Evolutionary conservation across 2,329 filamentous ascomycete species (phyloP), one percentile per base, ranked within the genome.

Genomic region (Aurifilum marmelostoma): DNA sequence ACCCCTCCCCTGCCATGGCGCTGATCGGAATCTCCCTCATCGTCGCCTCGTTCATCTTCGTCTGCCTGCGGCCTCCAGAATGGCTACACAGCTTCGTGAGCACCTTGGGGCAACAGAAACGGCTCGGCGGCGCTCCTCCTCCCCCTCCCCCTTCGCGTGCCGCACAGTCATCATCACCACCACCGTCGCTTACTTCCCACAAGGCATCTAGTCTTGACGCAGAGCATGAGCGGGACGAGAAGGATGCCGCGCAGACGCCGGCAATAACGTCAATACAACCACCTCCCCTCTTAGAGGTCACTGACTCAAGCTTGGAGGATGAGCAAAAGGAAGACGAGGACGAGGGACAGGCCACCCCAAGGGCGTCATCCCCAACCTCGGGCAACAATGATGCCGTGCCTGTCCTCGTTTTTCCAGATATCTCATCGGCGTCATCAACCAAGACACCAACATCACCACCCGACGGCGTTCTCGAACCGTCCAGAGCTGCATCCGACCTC

Each of bases 11-110:
- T 70, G 74, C 67, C 66, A 89, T 89, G 87, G 85, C 81, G 72
- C 77, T 88, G 74, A 74, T 90, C 71, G 88, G 87, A 72, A 78
- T 90, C 72, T 88, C 88, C n/a, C 80, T 91, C 72, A 81, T 91
- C 74, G 77, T 91, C 72, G 88, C 85, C 58, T 88, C 88, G 0
- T 79, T 90, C 67, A 82, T 89, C 60, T 86, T 85, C 74, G 77
- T 90, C 72, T 79, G 85, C 73, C 81, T 89, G 71, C 83, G 83
- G 54, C 84, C 84, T 67, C 85, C 84, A 63, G 78, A 82, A 60
- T 84, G 86, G 79, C 77, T 87, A 62, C 80, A 81, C 73, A 77
- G 77, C 14, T 77, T 84, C 52, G 73, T 83, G 69, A 72, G 71
- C 66, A 72, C 68, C 29, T 73, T 73, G 60, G 71, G 72, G n/a